Evolutionary conservation across 768 basidiomycete species (phyloP).

Genomic region (Boletus edulis): DNA sequence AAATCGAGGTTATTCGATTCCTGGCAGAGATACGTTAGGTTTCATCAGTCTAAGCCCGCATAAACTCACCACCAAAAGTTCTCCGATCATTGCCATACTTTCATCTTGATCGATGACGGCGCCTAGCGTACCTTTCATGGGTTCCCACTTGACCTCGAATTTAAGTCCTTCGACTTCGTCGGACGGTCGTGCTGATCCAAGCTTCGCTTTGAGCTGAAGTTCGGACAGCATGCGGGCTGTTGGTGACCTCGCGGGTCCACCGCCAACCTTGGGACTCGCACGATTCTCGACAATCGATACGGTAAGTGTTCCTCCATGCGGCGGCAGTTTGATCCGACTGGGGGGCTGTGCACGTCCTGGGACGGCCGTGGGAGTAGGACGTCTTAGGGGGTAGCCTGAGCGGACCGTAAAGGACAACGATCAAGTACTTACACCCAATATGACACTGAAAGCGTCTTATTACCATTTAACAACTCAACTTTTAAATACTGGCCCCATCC

Average conservation of each 20-base stretch:
- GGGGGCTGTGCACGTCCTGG: conserved; percentile 30
- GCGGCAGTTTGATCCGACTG: conserved; percentile 45
- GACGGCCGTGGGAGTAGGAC: conserved; percentile 34
- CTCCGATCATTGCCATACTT: conserved; percentile 37
- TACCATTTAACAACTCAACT: conserved; percentile 65
- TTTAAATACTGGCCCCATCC: conserved; percentile 83
- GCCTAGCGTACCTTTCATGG: conserved; percentile 64
- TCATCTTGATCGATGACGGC: conserved; percentile 52
- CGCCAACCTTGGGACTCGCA: conserved; percentile 35
- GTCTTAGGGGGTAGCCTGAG: conserved; percentile 28
- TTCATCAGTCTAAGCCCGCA: background rate
- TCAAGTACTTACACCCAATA: conserved; percentile 78
- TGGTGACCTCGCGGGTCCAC: conserved; percentile 52
- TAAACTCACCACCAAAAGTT: conserved; percentile 56
- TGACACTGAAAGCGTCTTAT: conserved; percentile 66
- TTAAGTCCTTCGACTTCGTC: conserved; percentile 72
- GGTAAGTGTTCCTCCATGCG: conserved; percentile 68
- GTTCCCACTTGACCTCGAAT: conserved; percentile 78
- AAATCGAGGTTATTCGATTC: conserved; percentile 72
- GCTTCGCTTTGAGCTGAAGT: conserved; percentile 62
- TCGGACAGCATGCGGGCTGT: conserved; percentile 55
- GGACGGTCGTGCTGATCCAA: conserved; percentile 53
- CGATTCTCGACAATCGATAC: conserved; percentile 65
- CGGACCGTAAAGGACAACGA: background rate
- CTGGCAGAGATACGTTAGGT: conserved; percentile 30